Evolutionary conservation across 2,329 filamentous ascomycete species (phyloP).

Genomic region (Paradendryphiella salina): DNA sequence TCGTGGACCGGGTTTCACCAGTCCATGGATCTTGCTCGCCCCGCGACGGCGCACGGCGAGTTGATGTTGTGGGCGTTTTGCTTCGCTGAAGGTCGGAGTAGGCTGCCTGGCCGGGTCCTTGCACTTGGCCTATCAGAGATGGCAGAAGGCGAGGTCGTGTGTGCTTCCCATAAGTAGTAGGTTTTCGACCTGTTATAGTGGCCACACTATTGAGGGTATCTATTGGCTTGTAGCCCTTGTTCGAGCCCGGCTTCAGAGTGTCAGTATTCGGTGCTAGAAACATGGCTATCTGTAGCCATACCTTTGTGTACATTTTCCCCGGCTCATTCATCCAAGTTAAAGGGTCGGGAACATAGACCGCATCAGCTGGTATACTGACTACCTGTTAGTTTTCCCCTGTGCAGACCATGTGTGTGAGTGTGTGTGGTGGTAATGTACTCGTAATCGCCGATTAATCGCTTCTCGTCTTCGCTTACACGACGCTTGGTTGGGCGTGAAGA

Average conservation of each 20-base stretch:
- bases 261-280: slow-evolving; percentile 7
- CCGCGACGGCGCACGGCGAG: background rate
- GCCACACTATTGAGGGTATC: slow-evolving; percentile 17
- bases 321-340: slow-evolving; percentile 12
- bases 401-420: background rate
- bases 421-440: slow-evolving; percentile 13
- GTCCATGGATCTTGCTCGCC: background rate
- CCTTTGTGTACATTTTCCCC: slow-evolving; percentile 3
- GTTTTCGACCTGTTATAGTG: background rate
- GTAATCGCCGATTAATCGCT: slow-evolving; percentile 22
- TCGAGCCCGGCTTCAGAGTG: slow-evolving; percentile 18
- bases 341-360: slow-evolving; percentile 20
- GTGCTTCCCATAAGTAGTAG: slow-evolving; percentile 19
- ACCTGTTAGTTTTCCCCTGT: slow-evolving; percentile 11
- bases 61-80: slow-evolving; percentile 1
- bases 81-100: slow-evolving; percentile 2
- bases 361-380: slow-evolving; percentile 24
- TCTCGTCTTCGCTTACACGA: slow-evolving; percentile 17
- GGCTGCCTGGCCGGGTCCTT: slow-evolving; percentile 13
- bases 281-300: slow-evolving; percentile 2
- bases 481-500: background rate
- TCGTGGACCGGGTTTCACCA: slow-evolving; percentile 7
- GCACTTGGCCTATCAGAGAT: slow-evolving; percentile 9
- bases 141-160: slow-evolving; percentile 1
- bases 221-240: slow-evolving; percentile 15